Base-by-base conservation (phyloP, 768 basidiomycete genomes). In the Fomitopsis serialis region DNA sequence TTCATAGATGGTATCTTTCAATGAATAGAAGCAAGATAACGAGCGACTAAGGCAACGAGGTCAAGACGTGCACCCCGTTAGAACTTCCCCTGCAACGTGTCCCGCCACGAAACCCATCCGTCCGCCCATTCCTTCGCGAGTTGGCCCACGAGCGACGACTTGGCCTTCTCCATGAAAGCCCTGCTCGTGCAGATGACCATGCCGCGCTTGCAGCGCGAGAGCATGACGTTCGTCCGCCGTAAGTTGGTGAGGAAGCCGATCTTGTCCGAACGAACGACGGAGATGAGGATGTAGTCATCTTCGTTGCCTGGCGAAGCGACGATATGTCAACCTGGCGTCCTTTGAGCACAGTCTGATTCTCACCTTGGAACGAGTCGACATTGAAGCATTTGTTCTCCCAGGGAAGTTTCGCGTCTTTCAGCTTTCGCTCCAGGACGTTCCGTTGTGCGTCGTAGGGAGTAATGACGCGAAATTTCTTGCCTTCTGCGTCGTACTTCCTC, bases 341-440 rank as follows among this genome's bases (percentile, higher is more conserved):
- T 40, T 24, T 10, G 10, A 32, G 24, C 12, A 15, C 35, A 49
- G 29, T 4, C 11, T 32, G 10, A 48, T 17, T 8, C 7, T 40
- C 48, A 67, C 69, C 70, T 64, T 71, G 70, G 54, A 71, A 72
- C 6, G 65, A 65, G 52, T 72, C 71, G 12, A 72, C 66, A 45
- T 68, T 70, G 60, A 67, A 72, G 21, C 62, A 61, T 17, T 51
- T 63, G 46, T 68, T 60, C 46, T 61, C 55, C 60, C 60, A 65
- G 1, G 62, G 58, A 1, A 71, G 48, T 3, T 55, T 43, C 11
- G 45, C 57, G 1, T 36, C 43, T 55, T 67, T 61, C 21, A 72
- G 58, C 2, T 24, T 46, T 27, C 58, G 55, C 46, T 69, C 65
- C 11, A 71, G 54, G 21, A 45, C 36, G 24, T 54, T 53, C 8